Base-by-base conservation (phyloP, 768 basidiomycete species). In the Tephrocybe sp. region DNA sequence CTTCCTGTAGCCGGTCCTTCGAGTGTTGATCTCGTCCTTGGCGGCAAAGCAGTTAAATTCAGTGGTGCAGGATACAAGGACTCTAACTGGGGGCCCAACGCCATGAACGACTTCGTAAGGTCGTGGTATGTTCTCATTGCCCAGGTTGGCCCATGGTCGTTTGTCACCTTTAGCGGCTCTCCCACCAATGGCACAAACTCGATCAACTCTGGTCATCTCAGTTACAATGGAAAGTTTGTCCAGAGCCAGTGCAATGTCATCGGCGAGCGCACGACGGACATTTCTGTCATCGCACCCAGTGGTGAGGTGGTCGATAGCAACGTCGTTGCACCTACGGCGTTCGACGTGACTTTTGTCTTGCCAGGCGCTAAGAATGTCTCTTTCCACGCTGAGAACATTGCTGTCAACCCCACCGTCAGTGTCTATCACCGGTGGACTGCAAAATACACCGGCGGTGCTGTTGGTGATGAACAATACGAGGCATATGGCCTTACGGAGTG, bases 51-150 rank as follows among this genome's bases (percentile, higher is more conserved):
- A 9, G 45, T 57, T 18, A 34, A 39, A 28, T 57, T 57, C 40
- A 28, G 9, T 11, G 56, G 56, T 21, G 30, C 48, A 33, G 56
- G 56, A 17, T 57, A 57, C 37, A 57, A 57, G 43, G 56, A 57
- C 24, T 57, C 56, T 7, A 57, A 57, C 41, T 57, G 56, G 56
- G 48, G 48, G 14, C 45, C 56, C 7, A 44, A 53, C 30, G 56
- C 56, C 24, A 50, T 57, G 52, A 57, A 57, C 30, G 52, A 53
- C 37, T 57, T 57, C 37, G 40, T 57, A 17, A 17, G 43, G 33
- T 48, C 56, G 18, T 57, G 56, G 56, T 57, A 57, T 30, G 56
- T 57, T 23, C 48, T 57, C 34, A 57, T 57, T 14, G 56, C 56
- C 34, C 49, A 50, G 30, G 56, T 57, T 17, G 56, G 56, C 17